phyloP scores from a whole-genome alignment of 192 early-diverging fungal species.

The Rhizophagus sp. region DNA sequence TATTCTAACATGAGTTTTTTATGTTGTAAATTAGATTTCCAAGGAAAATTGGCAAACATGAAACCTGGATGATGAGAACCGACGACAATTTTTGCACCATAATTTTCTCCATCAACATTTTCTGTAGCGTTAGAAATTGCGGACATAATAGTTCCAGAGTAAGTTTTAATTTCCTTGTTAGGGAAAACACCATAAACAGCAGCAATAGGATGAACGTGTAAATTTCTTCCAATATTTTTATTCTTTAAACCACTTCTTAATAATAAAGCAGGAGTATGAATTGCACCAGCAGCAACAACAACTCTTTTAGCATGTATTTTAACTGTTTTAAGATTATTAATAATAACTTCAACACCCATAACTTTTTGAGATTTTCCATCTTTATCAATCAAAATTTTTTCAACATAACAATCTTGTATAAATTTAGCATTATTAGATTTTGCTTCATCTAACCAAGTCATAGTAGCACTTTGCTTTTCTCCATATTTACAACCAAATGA shows the following conservation, averaged over 20 bases:
- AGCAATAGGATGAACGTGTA: conserved; percentile 63
- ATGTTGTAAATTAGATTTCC: conserved; percentile 49
- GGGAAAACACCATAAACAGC: conserved; percentile 68
- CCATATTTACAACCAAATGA: conserved; percentile 69
- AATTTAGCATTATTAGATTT: conserved; percentile 61
- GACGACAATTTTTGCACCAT: conserved; percentile 71
- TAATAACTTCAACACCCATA: conserved; percentile 51
- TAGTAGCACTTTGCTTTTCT: conserved; percentile 66
- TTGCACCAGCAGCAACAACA: conserved; percentile 61
- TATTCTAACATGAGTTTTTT: conserved; percentile 54
- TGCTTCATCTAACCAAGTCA: conserved; percentile 73
- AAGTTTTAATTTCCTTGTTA: conserved; percentile 45
- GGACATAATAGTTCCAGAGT: conserved; percentile 68
- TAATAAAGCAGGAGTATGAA: conserved; percentile 68
- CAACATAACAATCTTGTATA: conserved; percentile 56
- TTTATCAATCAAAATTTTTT: conserved; percentile 54
- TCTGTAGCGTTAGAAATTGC: conserved; percentile 58
- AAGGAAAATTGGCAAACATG: conserved; percentile 48
- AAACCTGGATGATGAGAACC: conserved; percentile 55
- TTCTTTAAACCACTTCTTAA: conserved; percentile 67
- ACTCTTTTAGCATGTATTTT: conserved; percentile 56
- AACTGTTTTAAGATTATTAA: conserved; percentile 39
- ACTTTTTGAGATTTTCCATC: conserved; percentile 40
- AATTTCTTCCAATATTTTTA: conserved; percentile 65
- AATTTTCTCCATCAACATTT: conserved; percentile 60